A percentile compares a stretch with the other conserved stretches of the same genome.
These are phyloP conservation scores for Aurifilum marmelostoma DNA, from an alignment of 2,329 filamentous ascomycete species.

Conservation along the genomic window DNA sequence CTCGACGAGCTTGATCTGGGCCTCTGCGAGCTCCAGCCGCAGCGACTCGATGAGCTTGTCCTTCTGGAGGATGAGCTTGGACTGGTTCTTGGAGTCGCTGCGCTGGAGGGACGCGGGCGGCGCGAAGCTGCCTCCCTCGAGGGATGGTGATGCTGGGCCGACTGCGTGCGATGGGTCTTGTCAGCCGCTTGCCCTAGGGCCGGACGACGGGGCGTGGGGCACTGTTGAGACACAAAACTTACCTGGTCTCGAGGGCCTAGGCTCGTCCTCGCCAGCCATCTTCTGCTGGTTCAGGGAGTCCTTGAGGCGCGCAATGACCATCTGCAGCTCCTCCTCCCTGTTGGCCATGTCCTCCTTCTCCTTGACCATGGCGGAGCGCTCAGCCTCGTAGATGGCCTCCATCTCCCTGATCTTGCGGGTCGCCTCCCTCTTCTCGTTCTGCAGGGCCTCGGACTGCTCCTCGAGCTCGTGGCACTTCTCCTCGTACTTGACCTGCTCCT, in stretches of 20 bases:
- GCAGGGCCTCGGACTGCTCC: constrained; percentile 77
- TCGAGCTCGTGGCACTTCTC: constrained; percentile 86
- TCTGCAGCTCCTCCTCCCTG: constrained; percentile 87
- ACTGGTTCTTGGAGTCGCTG: constrained; percentile 87
- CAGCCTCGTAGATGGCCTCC: constrained; percentile 89
- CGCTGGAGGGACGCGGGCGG: constrained; percentile 82
- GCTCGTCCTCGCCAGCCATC: constrained; percentile 60
- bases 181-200: constrained; percentile 8
- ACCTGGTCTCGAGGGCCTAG: constrained; percentile 62
- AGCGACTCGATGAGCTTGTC: constrained; percentile 95
- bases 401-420: constrained; percentile 85
- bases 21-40: constrained; percentile 88
- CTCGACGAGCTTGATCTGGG: constrained; percentile 93
- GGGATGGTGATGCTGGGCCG: constrained; percentile 65
- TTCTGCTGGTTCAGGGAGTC: constrained; percentile 83
- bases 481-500: constrained; percentile 84
- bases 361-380: constrained; percentile 82
- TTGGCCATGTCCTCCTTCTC: constrained; percentile 88
- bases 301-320: constrained; percentile 88
- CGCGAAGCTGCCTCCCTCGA: constrained; percentile 80
- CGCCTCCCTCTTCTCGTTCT: constrained; percentile 83
- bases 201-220: too few species aligned
- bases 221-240: constrained; percentile 36
- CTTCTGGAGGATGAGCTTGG: constrained; percentile 89
- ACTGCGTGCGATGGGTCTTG: constrained; percentile 33